Conservation (phyloP, 768 basidiomycete genomes). For the Rhodotorula diobovata region DNA sequence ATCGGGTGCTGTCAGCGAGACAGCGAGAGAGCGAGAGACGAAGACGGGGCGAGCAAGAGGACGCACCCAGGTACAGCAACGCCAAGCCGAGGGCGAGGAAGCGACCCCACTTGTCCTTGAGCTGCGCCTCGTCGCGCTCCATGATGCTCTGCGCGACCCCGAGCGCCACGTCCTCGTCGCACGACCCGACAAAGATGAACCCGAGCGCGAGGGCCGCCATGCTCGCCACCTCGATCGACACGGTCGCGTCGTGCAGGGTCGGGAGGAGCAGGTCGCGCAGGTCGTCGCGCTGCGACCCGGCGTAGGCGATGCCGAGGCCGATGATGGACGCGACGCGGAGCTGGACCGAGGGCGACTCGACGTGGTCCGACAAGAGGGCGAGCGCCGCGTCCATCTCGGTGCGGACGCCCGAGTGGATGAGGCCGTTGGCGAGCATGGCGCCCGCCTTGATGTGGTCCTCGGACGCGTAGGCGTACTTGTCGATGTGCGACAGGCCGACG, state of each 20-base stretch:
- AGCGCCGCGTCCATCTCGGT: conserved; percentile 90
- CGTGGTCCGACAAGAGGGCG: conserved; percentile 82
- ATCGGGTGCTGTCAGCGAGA: background rate
- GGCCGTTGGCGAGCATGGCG: conserved; percentile 87
- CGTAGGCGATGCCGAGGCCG: conserved; percentile 86
- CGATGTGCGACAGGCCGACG: conserved; percentile 83
- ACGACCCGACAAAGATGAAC: conserved; percentile 92
- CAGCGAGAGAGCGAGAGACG: background rate
- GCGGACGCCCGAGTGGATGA: conserved; percentile 80
- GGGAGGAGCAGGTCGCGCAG: conserved; percentile 72
- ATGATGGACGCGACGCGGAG: conserved; percentile 83
- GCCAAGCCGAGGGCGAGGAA: conserved; percentile 87
- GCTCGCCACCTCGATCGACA: conserved; percentile 82
- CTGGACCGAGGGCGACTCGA: conserved; percentile 75
- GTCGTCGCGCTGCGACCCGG: conserved; percentile 86
- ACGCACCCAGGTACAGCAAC: conserved; percentile 79
- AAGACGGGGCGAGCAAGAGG: background rate
- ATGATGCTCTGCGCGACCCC: conserved; percentile 78
- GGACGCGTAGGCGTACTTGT: conserved; percentile 93
- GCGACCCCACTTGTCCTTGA: conserved; percentile 89
- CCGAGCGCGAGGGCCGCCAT: conserved; percentile 83
- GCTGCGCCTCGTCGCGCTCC: conserved; percentile 65
- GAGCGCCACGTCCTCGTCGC: conserved; percentile 83
- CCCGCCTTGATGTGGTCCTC: conserved; percentile 99
- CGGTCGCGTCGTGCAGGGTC: conserved; percentile 69